Evolutionary conservation across 768 basidiomycete species (phyloP).

Genomic region (Fomitopsis serialis): DNA sequence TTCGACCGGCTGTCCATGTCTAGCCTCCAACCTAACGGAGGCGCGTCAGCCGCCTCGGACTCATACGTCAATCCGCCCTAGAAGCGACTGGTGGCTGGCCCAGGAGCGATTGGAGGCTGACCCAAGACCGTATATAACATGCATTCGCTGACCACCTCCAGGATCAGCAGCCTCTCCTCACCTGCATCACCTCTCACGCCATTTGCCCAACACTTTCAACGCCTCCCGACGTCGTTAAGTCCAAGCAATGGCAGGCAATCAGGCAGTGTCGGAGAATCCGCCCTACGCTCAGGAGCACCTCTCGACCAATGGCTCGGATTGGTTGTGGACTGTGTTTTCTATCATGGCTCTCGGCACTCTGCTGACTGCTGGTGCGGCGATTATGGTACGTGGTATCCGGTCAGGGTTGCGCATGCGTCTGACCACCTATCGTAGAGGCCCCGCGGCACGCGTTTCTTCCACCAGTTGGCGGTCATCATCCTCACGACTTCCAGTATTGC

Average conservation of each 20-base stretch:
- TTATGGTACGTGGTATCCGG: conserved; percentile 19
- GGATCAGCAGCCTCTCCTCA: background rate
- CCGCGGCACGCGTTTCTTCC: conserved; percentile 37
- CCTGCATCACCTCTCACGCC: background rate
- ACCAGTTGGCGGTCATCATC: conserved; percentile 38
- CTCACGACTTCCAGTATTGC: conserved; percentile 36
- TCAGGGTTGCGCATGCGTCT: background rate
- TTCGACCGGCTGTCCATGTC: background rate
- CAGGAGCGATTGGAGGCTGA: background rate
- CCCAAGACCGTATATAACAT: background rate
- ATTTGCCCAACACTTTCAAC: background rate
- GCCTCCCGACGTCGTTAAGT: background rate
- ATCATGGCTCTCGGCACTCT: conserved; percentile 33
- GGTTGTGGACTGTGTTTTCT: conserved; percentile 45
- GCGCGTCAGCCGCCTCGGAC: background rate
- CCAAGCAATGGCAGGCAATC: conserved; percentile 15
- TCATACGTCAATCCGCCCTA: background rate
- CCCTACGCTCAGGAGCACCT: conserved; percentile 29
- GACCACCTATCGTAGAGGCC: conserved; percentile 18
- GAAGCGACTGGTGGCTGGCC: no score
- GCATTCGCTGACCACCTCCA: background rate
- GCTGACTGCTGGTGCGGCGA: conserved; percentile 31
- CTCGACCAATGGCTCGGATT: conserved; percentile 38
- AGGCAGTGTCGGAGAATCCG: conserved; percentile 23
- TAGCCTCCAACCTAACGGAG: background rate